phyloP scores from a whole-genome alignment of 2,329 filamentous ascomycete species.

The Fusarium sp. region DNA sequence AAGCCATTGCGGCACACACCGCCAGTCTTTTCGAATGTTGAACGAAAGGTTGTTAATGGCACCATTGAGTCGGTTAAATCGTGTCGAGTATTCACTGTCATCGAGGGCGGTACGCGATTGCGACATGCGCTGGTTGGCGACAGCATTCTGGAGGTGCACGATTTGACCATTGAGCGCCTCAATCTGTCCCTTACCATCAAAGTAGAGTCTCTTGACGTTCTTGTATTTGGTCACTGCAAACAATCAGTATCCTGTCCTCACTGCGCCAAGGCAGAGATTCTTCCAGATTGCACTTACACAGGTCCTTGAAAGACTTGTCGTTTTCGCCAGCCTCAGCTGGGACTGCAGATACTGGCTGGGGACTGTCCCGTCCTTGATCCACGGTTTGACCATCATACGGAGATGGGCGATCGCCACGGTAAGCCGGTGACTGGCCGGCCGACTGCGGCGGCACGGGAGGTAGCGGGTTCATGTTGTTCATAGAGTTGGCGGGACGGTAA shows the following conservation, averaged over 20 bases:
- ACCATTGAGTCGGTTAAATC: slow-evolving; percentile 91
- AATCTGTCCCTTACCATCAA: slow-evolving; percentile 93
- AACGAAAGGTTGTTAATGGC: slow-evolving; percentile 95
- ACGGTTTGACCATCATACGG: slow-evolving; percentile 59
- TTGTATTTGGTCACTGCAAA: slow-evolving; percentile 90
- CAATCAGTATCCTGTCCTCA: slow-evolving; percentile 14
- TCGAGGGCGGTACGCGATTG: slow-evolving; percentile 94
- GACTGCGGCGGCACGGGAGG: slow-evolving; percentile 54
- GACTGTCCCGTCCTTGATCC: slow-evolving; percentile 67
- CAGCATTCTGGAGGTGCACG: slow-evolving; percentile 95
- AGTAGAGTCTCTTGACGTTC: slow-evolving; percentile 97
- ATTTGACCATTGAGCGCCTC: slow-evolving; percentile 89
- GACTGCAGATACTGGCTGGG: slow-evolving; percentile 59
- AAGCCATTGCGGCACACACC: slow-evolving; percentile 82
- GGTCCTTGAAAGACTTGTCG: slow-evolving; percentile 68
- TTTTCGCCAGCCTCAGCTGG: slow-evolving; percentile 56
- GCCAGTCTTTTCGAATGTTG: slow-evolving; percentile 96
- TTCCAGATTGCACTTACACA: slow-evolving; percentile 57
- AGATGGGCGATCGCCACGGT: slow-evolving; percentile 54
- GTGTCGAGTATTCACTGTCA: slow-evolving; percentile 90
- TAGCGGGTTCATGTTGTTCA: slow-evolving; percentile 58
- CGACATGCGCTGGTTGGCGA: slow-evolving; percentile 94
- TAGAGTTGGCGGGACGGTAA: slow-evolving; percentile 63
- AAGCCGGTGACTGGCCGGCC: slow-evolving; percentile 50
- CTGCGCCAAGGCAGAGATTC: not conserved